Evolutionary conservation across 805 yeast genomes (phyloP).

Genomic region (Yamadazyma akitaensis): DNA sequence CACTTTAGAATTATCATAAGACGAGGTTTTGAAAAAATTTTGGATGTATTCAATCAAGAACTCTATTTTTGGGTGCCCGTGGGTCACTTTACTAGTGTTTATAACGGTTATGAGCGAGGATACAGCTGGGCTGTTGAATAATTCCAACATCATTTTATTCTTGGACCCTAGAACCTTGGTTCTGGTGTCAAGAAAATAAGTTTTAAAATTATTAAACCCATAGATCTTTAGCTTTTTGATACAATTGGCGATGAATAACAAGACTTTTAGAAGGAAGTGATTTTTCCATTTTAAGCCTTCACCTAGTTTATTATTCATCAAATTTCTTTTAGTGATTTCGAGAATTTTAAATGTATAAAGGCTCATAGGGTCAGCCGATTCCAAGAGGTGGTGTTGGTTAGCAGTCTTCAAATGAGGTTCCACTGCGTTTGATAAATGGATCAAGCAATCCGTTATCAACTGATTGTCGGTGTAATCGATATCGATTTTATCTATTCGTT

Average conservation of each 20-base stretch:
- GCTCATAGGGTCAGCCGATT: conserved; percentile 57
- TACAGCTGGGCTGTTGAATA: conserved; percentile 38
- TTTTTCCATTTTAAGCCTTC: conserved; percentile 77
- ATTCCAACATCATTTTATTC: conserved; percentile 57
- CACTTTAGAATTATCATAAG: conserved; percentile 58
- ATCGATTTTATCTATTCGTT: conserved; percentile 60
- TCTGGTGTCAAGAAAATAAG: conserved; percentile 60
- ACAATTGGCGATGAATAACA: conserved; percentile 73
- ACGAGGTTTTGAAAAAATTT: conserved; percentile 45
- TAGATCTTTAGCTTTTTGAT: conserved; percentile 69
- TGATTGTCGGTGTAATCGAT: conserved; percentile 37
- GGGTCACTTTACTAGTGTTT: conserved; percentile 16
- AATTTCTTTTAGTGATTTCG: conserved; percentile 60
- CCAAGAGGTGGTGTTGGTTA: conserved; percentile 56
- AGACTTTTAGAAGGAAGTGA: conserved; percentile 55
- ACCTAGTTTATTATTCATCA: conserved; percentile 50
- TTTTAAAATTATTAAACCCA: conserved; percentile 75
- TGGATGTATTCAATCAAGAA: conserved; percentile 41
- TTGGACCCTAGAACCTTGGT: conserved; percentile 55
- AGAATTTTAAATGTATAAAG: conserved; percentile 70
- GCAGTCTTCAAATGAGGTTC: conserved; percentile 64
- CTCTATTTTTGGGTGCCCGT: conserved; percentile 63
- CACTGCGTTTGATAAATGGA: conserved; percentile 57
- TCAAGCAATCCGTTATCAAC: conserved; percentile 37
- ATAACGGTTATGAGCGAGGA: conserved; percentile 39